A percentile compares a stretch with the other conserved stretches of the same genome.
phyloP scores from a whole-genome alignment of 257 asterid genomes.

The Salvia rosmarinus region DNA sequence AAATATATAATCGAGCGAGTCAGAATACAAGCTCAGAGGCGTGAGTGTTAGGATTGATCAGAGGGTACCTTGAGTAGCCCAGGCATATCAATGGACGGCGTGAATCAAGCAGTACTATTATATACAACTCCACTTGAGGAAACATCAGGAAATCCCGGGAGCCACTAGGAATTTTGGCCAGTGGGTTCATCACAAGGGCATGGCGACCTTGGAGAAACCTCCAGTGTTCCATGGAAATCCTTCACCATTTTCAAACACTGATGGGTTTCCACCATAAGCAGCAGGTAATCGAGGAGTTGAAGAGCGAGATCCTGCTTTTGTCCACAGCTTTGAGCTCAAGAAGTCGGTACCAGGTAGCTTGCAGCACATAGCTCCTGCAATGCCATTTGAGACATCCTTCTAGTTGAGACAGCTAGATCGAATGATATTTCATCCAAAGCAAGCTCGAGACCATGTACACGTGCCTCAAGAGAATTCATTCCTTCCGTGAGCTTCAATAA shows the following conservation, averaged over 20 bases:
- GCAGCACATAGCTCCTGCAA: slow-evolving; percentile 61
- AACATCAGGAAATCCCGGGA: slow-evolving; percentile 48
- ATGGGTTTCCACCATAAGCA: slow-evolving; percentile 46
- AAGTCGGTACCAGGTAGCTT: slow-evolving; percentile 74
- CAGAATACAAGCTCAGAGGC: not conserved
- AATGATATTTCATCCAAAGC: slow-evolving; percentile 86
- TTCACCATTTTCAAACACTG: slow-evolving; percentile 40
- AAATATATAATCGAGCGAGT: not conserved
- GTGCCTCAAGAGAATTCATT: slow-evolving; percentile 79
- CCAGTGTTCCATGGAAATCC: slow-evolving; percentile 43
- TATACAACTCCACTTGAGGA: slow-evolving; percentile 48
- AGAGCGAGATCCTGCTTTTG: slow-evolving; percentile 53
- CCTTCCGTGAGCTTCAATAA: slow-evolving; percentile 79
- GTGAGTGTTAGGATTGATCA: not conserved
- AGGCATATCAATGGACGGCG: slow-evolving; percentile 17
- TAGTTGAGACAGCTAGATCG: slow-evolving; percentile 79
- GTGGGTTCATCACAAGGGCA: slow-evolving; percentile 74
- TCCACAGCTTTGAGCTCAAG: slow-evolving; percentile 82
- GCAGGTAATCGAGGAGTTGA: slow-evolving; percentile 45
- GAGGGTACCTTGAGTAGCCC: slow-evolving; percentile 33
- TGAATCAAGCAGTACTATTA: slow-evolving; percentile 42
- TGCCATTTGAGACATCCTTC: slow-evolving; percentile 56
- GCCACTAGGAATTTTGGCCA: slow-evolving; percentile 62
- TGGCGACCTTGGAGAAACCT: slow-evolving; percentile 55
- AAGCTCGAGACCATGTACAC: slow-evolving; percentile 88